These are phyloP conservation scores for Elsinoe australis DNA, from an alignment of 2,329 filamentous ascomycete genomes.

Conservation along the genomic window DNA sequence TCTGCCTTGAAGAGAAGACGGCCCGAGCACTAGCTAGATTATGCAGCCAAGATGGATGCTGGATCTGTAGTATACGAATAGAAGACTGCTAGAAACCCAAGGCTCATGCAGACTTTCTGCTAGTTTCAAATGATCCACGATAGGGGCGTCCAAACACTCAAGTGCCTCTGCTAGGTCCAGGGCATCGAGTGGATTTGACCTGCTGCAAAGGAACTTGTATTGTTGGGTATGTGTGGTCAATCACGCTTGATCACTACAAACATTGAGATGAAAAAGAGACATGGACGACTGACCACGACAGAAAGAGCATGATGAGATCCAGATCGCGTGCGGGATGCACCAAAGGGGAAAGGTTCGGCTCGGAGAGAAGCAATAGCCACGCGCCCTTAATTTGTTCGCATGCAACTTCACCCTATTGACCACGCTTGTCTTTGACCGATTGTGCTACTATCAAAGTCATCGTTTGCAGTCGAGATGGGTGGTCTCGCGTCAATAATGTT, in stretches of 20 bases:
- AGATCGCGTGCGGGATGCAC: no score
- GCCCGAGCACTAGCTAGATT: not conserved
- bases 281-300: no score
- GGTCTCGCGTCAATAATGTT: not conserved
- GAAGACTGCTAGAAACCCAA: not conserved
- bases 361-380: constrained; percentile 10
- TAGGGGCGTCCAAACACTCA: constrained; percentile 1
- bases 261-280: no score
- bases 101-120: not conserved
- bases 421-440: not conserved
- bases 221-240: no score
- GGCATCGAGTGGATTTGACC: no score
- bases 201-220: no score
- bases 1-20: not conserved
- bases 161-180: no score
- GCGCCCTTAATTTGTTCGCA: constrained; percentile 1
- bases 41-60: not conserved
- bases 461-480: not conserved
- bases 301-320: no score
- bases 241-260: no score
- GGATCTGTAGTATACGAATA: no score
- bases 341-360: constrained; percentile 12
- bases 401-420: constrained; percentile 5
- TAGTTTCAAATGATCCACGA: constrained; percentile 1
- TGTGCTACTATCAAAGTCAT: not conserved